Conservation (phyloP, 192 early-diverging fungal species). For the Glomus cerebriforme region DNA sequence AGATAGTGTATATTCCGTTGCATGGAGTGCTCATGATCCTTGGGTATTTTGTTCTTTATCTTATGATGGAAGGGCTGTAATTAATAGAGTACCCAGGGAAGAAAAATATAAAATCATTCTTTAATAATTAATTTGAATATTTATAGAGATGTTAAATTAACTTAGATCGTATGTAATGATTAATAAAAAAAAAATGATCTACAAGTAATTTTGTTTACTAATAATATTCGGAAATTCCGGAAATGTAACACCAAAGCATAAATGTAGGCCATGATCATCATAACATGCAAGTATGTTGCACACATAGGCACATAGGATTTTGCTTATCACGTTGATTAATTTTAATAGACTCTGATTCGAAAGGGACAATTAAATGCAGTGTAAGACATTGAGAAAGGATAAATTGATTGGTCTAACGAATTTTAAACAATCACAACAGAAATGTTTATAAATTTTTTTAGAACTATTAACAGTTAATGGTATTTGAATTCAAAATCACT, state of each 20-base stretch:
- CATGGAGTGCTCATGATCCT: slow-evolving; percentile 88
- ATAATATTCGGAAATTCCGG: background rate
- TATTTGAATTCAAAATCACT: background rate
- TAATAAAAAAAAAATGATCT: no score
- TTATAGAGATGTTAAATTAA: background rate
- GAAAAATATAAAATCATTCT: slow-evolving; percentile 85
- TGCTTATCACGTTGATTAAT: background rate
- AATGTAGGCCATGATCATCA: no score
- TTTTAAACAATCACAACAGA: background rate
- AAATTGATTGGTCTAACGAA: background rate
- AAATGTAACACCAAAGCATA: no score
- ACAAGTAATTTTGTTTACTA: no score
- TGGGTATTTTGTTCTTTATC: slow-evolving; percentile 96
- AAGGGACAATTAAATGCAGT: background rate
- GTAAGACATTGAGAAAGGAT: background rate
- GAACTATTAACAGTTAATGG: slow-evolving; percentile 7
- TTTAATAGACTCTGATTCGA: background rate
- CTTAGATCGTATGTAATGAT: no score
- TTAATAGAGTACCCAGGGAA: slow-evolving; percentile 85
- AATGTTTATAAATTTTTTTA: background rate
- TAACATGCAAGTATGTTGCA: no score
- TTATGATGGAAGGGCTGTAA: slow-evolving; percentile 90
- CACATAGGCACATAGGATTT: no score
- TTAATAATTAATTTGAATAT: background rate
- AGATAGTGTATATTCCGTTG: slow-evolving; percentile 87